Conservation (phyloP, 2,329 filamentous ascomycete genomes). For the Fusarium abutilonis region DNA sequence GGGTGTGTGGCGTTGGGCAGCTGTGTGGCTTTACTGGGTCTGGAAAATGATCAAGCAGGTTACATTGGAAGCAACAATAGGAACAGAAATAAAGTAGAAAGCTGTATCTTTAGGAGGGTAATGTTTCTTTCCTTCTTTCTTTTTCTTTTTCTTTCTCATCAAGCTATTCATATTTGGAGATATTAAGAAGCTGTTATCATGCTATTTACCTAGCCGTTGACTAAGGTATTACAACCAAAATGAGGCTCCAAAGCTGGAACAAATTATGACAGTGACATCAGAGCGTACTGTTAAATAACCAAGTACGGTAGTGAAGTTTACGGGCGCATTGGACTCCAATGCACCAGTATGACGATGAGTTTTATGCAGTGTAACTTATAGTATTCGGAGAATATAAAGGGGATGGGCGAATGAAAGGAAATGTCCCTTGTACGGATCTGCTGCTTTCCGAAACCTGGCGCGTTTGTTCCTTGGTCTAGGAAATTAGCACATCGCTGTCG, state of each 20-base stretch:
- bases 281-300: not conserved
- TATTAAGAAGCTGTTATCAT: too few relatives aligned
- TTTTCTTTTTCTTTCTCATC: too few relatives aligned
- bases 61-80: not conserved
- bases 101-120: too few relatives aligned
- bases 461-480: conserved; percentile 29
- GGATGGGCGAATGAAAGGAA: conserved; percentile 9
- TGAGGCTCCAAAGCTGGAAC: not conserved
- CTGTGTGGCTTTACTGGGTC: conserved; percentile 19
- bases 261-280: conserved; percentile 20
- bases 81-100: too few relatives aligned
- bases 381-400: conserved; percentile 18
- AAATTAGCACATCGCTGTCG: conserved; percentile 21
- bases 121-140: too few relatives aligned
- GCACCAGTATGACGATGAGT: too few relatives aligned
- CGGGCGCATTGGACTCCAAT: too few relatives aligned
- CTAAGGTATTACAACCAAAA: not conserved
- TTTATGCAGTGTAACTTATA: conserved; percentile 17
- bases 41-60: too few relatives aligned
- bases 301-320: not conserved
- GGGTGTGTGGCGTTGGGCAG: conserved; percentile 34
- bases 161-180: too few relatives aligned
- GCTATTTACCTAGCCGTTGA: not conserved
- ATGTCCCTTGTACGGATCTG: conserved; percentile 12
- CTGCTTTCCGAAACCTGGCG: conserved; percentile 26